Percentiles rank a stretch among this genome's conserved stretches.
These are phyloP conservation scores for Termitomyces bulborhizus DNA, from an alignment of 768 basidiomycete genomes.

Conservation along the genomic window DNA sequence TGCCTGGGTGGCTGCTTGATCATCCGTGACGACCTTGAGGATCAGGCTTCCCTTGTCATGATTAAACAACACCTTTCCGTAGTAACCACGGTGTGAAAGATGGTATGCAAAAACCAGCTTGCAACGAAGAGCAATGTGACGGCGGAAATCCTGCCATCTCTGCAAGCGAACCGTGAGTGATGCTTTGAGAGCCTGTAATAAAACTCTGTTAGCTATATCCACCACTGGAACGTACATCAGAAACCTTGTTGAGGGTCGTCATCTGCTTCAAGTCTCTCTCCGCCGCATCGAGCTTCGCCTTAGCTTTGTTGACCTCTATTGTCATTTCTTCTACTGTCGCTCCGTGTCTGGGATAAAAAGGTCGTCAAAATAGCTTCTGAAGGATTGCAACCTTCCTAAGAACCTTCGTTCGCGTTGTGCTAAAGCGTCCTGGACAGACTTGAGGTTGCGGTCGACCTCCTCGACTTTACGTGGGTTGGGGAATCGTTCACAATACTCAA, in stretches of 20 bases:
- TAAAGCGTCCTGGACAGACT: slow-evolving; percentile 58
- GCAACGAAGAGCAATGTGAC: slow-evolving; percentile 84
- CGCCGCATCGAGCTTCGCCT: slow-evolving; percentile 51
- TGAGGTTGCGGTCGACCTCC: slow-evolving; percentile 53
- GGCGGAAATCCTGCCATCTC: slow-evolving; percentile 85
- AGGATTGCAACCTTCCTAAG: slow-evolving; percentile 8
- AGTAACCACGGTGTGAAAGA: slow-evolving; percentile 82
- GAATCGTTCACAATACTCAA: slow-evolving; percentile 52
- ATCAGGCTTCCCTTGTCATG: slow-evolving; percentile 59
- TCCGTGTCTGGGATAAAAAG: slow-evolving; percentile 47
- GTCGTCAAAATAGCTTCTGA: slow-evolving; percentile 1
- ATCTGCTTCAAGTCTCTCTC: slow-evolving; percentile 60
- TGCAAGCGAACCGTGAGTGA: slow-evolving; percentile 61
- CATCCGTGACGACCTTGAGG: slow-evolving; percentile 82
- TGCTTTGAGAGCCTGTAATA: slow-evolving; percentile 51
- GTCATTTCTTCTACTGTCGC: slow-evolving; percentile 75
- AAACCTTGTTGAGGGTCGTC: slow-evolving; percentile 58
- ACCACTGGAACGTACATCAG: slow-evolving; percentile 4
- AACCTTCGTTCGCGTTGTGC: slow-evolving; percentile 62
- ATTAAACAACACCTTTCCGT: slow-evolving; percentile 84
- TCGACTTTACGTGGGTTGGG: slow-evolving; percentile 52
- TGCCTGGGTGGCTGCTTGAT: slow-evolving; percentile 50
- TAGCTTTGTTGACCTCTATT: slow-evolving; percentile 59
- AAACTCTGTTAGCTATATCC: background rate
- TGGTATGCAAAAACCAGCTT: slow-evolving; percentile 77